phyloP scores from a whole-genome alignment of 768 basidiomycete species.

The Polyporus arcularius region DNA sequence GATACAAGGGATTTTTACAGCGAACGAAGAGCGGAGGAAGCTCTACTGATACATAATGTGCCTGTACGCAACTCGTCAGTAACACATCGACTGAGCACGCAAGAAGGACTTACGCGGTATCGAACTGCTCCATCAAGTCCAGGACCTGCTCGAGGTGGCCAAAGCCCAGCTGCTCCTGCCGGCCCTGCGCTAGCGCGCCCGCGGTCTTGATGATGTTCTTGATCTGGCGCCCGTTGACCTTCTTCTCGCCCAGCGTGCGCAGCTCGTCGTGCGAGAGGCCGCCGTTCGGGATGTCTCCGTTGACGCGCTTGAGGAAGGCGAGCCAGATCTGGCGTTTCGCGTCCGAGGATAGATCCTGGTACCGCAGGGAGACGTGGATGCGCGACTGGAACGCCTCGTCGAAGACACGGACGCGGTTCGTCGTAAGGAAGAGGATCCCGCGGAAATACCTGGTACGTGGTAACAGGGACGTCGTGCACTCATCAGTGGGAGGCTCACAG shows the following conservation, averaged over 20 bases:
- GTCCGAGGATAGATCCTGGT: constrained; percentile 53
- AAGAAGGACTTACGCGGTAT: constrained; percentile 23
- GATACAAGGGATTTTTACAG: neutral
- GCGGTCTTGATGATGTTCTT: constrained; percentile 71
- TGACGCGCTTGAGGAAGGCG: constrained; percentile 52
- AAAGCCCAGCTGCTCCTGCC: constrained; percentile 47
- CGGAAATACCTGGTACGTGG: constrained; percentile 27
- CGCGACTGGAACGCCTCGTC: constrained; percentile 38
- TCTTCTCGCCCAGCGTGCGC: constrained; percentile 45
- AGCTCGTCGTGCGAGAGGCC: constrained; percentile 45
- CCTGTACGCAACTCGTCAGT: neutral
- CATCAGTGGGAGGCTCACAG: neutral
- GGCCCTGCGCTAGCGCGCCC: constrained; percentile 55
- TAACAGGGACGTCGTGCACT: neutral
- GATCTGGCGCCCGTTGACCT: constrained; percentile 66
- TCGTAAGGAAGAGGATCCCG: constrained; percentile 43
- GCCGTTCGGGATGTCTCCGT: constrained; percentile 26
- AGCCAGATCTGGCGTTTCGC: constrained; percentile 64
- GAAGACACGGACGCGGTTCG: constrained; percentile 40
- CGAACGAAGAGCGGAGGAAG: no score
- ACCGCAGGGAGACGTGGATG: constrained; percentile 49
- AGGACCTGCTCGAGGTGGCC: constrained; percentile 57
- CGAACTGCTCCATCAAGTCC: constrained; percentile 64
- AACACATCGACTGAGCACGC: no score
- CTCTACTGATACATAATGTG: constrained; percentile 23